Percentiles rank a stretch among this genome's conserved stretches.
These are phyloP conservation scores for Thozetella sp. DNA, from an alignment of 495 filamentous ascomycete species.

Conservation along the genomic window DNA sequence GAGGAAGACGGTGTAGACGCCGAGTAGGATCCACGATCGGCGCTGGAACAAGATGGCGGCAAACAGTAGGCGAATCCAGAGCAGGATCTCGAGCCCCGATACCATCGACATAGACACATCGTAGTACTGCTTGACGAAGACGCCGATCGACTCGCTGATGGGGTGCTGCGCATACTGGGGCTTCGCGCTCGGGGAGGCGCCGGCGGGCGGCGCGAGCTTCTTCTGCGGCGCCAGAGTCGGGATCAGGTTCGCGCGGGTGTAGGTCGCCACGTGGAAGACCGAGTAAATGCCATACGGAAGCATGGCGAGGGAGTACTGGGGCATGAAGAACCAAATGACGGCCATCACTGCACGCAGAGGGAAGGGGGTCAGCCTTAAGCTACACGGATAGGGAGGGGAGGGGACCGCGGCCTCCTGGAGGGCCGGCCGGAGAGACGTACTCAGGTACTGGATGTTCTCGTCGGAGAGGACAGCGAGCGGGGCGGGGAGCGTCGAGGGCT, in stretches of 20 bases:
- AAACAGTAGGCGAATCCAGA: slow-evolving; percentile 81
- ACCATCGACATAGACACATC: slow-evolving; percentile 86
- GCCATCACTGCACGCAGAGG: slow-evolving; percentile 71
- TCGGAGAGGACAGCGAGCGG: slow-evolving; percentile 70
- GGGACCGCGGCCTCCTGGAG: too few species aligned
- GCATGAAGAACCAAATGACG: slow-evolving; percentile 89
- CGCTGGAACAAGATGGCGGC: slow-evolving; percentile 83
- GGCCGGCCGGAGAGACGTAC: too few species aligned
- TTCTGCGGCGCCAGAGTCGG: slow-evolving; percentile 59
- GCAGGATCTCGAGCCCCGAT: slow-evolving; percentile 70
- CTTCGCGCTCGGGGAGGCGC: slow-evolving; percentile 62
- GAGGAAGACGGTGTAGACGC: slow-evolving; percentile 89
- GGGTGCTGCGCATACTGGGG: slow-evolving; percentile 65
- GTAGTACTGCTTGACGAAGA: slow-evolving; percentile 97
- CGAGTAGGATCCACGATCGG: slow-evolving; percentile 85
- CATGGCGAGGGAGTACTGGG: slow-evolving; percentile 86
- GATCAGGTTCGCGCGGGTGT: slow-evolving; percentile 71
- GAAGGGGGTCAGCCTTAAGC: too few species aligned
- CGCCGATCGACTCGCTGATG: slow-evolving; percentile 78
- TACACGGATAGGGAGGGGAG: too few species aligned
- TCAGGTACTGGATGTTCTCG: slow-evolving; percentile 96
- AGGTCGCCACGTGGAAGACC: slow-evolving; percentile 94
- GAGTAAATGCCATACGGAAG: slow-evolving; percentile 97
- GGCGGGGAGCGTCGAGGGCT: slow-evolving; percentile 47
- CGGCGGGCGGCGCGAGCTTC: slow-evolving; percentile 36